Evolutionary conservation across 352 stramenopile genomes (phyloP), one percentile per base, ranked within the genome.

Genomic region (Phytophthora multivora): DNA sequence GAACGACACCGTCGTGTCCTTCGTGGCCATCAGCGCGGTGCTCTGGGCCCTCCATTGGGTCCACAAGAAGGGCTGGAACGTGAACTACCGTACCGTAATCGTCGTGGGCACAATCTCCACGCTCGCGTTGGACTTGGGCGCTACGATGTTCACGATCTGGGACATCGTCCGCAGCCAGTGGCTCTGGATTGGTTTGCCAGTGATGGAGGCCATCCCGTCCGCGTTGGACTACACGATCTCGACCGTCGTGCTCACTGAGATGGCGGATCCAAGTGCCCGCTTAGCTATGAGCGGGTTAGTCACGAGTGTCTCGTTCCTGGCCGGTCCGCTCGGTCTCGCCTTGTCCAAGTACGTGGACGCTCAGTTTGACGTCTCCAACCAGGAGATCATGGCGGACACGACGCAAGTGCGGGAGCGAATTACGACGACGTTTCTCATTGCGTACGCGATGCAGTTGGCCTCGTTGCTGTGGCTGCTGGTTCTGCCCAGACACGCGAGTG

Each of bases 141-240:
- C 66, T 0, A 81, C 69, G 11, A 52, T 89, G 39, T 72, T 85
- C 39, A 86, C 79, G 15, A 71, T 86, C 42, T 90, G 77, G 68
- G 47, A 79, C 42, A 43, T 89, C 36, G 65, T 88, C 18, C 72
- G 80, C 18, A 83, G 53, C 38, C 79, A 88, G 55, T 88, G 72
- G 68, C 69, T 91, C 26, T 89, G 71, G 73, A 75, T 88, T 42
- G 81, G 79, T n/a, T 59, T 88, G 26, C 68, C 81, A 5, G 63
- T 86, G n/a, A 64, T 88, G 43, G 77, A 86, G 55, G 59, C 68
- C 6, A 69, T 86, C 4, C 79, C 79, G 25, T 79, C 77, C 3
- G 70, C 53, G 1, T 46, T 90, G 5, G 66, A 82, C 51, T 89
- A 78, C 54, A 66, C 84, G 35, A 77, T 89, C 33, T 66, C 76